phyloP scores from a whole-genome alignment of 2,329 filamentous ascomycete species.

The Xylaria sp. region DNA sequence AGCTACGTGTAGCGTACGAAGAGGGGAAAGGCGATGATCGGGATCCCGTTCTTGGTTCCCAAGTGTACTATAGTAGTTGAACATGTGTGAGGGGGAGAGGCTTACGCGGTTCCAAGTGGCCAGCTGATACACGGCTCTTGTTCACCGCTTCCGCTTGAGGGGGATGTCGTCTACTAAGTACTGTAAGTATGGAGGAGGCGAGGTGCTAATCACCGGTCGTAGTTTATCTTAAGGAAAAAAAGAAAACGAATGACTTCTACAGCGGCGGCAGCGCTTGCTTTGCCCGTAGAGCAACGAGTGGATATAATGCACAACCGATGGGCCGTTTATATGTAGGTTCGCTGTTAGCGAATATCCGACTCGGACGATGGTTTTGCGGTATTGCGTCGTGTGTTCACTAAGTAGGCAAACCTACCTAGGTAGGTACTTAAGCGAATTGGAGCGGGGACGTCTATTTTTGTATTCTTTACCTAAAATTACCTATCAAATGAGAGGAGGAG shows the following conservation, averaged over 20 bases:
- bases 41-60: no score
- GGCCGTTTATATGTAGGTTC: not conserved
- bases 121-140: not conserved
- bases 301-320: not conserved
- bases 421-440: not conserved
- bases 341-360: not conserved
- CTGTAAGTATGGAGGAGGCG: no score
- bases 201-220: no score
- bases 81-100: not conserved
- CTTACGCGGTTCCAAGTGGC: slow-evolving; percentile 10
- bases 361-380: not conserved
- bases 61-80: not conserved
- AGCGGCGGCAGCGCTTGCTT: not conserved
- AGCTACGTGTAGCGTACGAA: no score
- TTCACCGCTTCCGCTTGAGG: not conserved
- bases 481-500: no score
- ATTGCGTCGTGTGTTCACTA: no score
- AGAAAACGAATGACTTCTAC: no score
- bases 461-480: no score
- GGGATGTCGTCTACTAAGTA: not conserved
- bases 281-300: not conserved
- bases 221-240: no score
- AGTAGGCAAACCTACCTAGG: not conserved
- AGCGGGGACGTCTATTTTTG: not conserved
- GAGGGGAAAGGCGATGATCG: not conserved